These are phyloP conservation scores for Fusarium metavorans DNA, from an alignment of 2,329 filamentous ascomycete genomes.

Conservation along the genomic window DNA sequence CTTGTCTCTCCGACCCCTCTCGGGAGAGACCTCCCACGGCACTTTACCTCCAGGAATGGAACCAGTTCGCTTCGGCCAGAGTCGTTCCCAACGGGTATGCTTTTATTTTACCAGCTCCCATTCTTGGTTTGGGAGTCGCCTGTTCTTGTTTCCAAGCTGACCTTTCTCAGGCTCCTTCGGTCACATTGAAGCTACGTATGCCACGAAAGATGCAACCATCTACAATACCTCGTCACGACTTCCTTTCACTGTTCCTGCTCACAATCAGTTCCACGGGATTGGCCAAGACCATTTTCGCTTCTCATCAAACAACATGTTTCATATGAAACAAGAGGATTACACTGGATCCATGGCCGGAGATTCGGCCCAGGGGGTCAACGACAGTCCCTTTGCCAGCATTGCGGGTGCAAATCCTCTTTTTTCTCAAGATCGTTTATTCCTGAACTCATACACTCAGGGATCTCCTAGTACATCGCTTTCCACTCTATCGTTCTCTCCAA, in stretches of 20 bases:
- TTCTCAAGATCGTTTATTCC: conserved; percentile 47
- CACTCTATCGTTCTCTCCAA: conserved; percentile 47
- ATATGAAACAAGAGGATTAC: conserved; percentile 47
- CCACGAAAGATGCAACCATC: conserved; percentile 47
- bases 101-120: not conserved
- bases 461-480: conserved; percentile 37
- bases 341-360: conserved; percentile 32
- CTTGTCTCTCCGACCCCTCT: conserved; percentile 52
- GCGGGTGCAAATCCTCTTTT: conserved; percentile 50
- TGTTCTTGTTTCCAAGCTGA: conserved; percentile 17
- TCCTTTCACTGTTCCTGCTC: conserved; percentile 39
- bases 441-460: conserved; percentile 43
- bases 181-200: conserved; percentile 45
- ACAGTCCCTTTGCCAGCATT: conserved; percentile 44
- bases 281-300: conserved; percentile 46
- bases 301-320: conserved; percentile 37
- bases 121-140: not conserved
- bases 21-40: conserved; percentile 45
- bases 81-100: conserved; percentile 29
- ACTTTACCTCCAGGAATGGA: conserved; percentile 41
- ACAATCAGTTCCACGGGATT: conserved; percentile 40
- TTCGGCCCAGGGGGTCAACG: conserved; percentile 30
- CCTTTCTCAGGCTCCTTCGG: conserved; percentile 39
- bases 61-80: conserved; percentile 33
- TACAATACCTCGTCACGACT: conserved; percentile 47